phyloP scores from a whole-genome alignment of 1,139 yeast species.

The Saccharomycopsis crataegensis region DNA sequence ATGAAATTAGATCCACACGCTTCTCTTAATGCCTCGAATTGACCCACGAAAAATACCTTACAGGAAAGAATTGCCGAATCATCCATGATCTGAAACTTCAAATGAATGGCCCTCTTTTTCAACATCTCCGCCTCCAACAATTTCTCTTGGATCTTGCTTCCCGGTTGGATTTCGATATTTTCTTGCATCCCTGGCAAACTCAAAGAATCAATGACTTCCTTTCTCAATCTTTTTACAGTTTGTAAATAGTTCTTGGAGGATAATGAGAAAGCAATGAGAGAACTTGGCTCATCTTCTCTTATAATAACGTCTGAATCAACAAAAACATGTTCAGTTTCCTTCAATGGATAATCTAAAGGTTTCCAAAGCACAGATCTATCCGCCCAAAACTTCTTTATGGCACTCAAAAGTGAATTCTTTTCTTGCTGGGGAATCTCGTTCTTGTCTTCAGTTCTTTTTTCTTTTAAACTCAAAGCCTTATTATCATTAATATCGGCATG shows the following conservation, averaged over 20 bases:
- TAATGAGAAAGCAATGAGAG: conserved; percentile 86
- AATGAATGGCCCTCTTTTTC: conserved; percentile 79
- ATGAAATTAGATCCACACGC: conserved; percentile 75
- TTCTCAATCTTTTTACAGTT: conserved; percentile 37
- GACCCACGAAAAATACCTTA: conserved; percentile 91
- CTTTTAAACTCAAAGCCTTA: not conserved
- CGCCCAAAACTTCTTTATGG: conserved; percentile 92
- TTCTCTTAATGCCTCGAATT: conserved; percentile 86
- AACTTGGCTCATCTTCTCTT: conserved; percentile 95
- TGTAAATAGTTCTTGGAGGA: conserved; percentile 76
- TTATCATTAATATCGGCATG: not conserved
- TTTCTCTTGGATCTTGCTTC: conserved; percentile 18
- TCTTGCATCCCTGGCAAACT: conserved; percentile 17
- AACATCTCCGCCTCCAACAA: conserved; percentile 62
- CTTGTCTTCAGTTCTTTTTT: not conserved
- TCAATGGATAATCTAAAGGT: conserved; percentile 78
- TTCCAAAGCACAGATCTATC: conserved; percentile 95
- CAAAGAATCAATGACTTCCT: conserved; percentile 5
- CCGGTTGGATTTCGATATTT: conserved; percentile 18
- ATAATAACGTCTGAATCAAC: conserved; percentile 92
- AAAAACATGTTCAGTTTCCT: conserved; percentile 79
- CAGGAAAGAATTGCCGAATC: conserved; percentile 80
- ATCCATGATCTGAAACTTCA: conserved; percentile 86
- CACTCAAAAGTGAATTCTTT: conserved; percentile 68
- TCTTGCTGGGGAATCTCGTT: conserved; percentile 41